Percentiles rank a stretch among this genome's conserved stretches.
phyloP scores from a whole-genome alignment of 2,329 filamentous ascomycete species.

The Paecilomyces sp. region DNA sequence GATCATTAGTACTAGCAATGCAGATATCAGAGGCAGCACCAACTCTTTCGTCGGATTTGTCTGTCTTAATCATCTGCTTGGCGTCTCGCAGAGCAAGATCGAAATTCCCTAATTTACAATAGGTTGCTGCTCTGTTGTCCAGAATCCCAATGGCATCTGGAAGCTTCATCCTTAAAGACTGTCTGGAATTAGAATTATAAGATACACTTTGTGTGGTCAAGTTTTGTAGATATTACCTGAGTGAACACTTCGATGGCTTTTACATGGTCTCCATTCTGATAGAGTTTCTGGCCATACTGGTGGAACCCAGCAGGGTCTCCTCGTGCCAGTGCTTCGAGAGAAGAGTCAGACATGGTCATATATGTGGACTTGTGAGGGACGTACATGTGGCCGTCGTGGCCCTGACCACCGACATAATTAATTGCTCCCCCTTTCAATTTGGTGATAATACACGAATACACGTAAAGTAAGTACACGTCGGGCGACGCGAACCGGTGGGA shows the following conservation, averaged over 20 bases:
- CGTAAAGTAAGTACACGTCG: neutral
- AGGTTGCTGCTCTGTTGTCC: constrained; percentile 50
- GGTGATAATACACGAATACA: neutral
- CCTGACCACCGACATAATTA: neutral
- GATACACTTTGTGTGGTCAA: neutral
- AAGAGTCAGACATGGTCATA: neutral
- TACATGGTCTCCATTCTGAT: constrained; percentile 36
- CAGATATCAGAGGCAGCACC: neutral
- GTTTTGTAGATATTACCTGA: constrained; percentile 20
- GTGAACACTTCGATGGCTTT: constrained; percentile 37
- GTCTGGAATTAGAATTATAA: constrained; percentile 3
- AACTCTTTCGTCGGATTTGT: constrained; percentile 46
- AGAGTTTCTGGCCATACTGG: constrained; percentile 35
- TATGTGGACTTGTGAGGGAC: neutral
- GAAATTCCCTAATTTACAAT: constrained; percentile 46
- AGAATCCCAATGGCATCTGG: constrained; percentile 35
- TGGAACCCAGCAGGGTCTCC: constrained; percentile 21
- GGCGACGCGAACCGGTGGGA: constrained; percentile 1
- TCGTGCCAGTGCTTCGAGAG: constrained; percentile 7
- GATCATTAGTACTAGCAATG: neutral
- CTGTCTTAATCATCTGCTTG: constrained; percentile 48
- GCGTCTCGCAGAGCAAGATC: constrained; percentile 49
- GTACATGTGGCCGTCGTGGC: neutral
- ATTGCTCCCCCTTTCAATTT: neutral
- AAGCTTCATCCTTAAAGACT: constrained; percentile 31